Evolutionary conservation across 305 asterid genomes (phyloP), one percentile per base, ranked within the genome.

Genomic region (Striga hermonthica): DNA sequence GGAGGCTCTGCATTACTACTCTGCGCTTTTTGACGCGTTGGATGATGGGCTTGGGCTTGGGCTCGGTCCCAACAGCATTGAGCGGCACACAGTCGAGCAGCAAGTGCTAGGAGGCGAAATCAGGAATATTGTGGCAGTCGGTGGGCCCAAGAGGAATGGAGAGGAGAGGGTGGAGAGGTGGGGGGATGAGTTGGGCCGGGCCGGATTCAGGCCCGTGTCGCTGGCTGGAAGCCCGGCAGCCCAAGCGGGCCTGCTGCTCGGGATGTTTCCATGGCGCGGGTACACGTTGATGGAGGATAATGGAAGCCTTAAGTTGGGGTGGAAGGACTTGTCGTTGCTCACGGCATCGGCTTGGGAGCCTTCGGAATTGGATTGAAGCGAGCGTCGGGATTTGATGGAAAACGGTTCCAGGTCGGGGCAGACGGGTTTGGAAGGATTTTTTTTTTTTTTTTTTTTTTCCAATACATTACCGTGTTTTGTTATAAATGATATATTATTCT

Each of bases 321-420:
- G 98, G 98, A 91, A 91, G 64, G 96, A 89, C 72, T 77, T 89
- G 81, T 83, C 95, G 0, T 69, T 91, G 83, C 83, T 91, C 62
- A 89, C 95, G 0, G 98, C 98, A 5, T 86, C 98, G 1, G 94
- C 98, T 5, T 91, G 98, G 98, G 83, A 79, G 57, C 88, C 94
- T 28, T 80, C 65, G 15, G 89, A 84, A 55, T 86, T 66, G 70
- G 53, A 5, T 44, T 0, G 2, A 22, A 22, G 1, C 1, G 31
- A 22, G 31, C 1, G 31, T 22, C 31, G 1, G 31, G 31, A 22
- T 22, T 22, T 22, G 31, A 22, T 22, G 31, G 31, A 22, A 22
- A 2, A 22, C 2, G 31, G 31, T 22, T 22, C 31, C 31, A 2
- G 31, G 31, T 22, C 31, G 31, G 2, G 2, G 31, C 2, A 22